Evolutionary conservation across 163 green algal genomes (phyloP), one percentile per base, ranked within the genome.

Genomic region (Scenedesmus sp.): DNA sequence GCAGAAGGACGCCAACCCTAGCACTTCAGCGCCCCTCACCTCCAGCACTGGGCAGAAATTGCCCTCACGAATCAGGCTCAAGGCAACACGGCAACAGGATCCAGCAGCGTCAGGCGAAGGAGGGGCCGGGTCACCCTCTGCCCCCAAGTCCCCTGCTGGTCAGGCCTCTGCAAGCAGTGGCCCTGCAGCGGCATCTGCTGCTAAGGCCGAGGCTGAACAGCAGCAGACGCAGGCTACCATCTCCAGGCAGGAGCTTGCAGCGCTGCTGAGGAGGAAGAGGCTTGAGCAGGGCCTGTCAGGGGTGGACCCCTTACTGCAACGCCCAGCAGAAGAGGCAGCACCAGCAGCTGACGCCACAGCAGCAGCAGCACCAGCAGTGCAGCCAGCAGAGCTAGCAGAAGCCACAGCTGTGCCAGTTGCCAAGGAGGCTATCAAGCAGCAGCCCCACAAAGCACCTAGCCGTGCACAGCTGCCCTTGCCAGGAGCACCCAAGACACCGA

Each of bases 21-120:
- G 70, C 70, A 73, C 76, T 62, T 66, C 57, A 26, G 70, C 70
- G 23, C 70, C 70, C 12, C 7, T 79, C 16, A 46, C 23, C 20
- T 52, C 23, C 5, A 79, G 70, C 70, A 79, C 23, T 5, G 87
- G n/a, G 57, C 87, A 86, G 4, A 91, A 91, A 34, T 76, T 86
- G 64, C 87, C 87, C 3, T 79, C 74, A 18, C 62, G 57, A 15
- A 86, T 91, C 66, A 73, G 79, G 15, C 87, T 91, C 6, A 91
- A 91, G 81, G 70, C 87, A 7, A 46, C 20, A 59, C 62, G 73
- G 20, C 84, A n/a, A 3, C 52, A 73, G 34, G n/a, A n/a, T 3
- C 52, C 67, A 73, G 23, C 67, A 56, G 86, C 18, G 6, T 79
- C 70, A 79, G 70, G 70, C 23, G 70, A 79, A 23, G 5, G 4